phyloP scores from a whole-genome alignment of 2,329 filamentous ascomycete genomes.

The Fusarium chaquense region DNA sequence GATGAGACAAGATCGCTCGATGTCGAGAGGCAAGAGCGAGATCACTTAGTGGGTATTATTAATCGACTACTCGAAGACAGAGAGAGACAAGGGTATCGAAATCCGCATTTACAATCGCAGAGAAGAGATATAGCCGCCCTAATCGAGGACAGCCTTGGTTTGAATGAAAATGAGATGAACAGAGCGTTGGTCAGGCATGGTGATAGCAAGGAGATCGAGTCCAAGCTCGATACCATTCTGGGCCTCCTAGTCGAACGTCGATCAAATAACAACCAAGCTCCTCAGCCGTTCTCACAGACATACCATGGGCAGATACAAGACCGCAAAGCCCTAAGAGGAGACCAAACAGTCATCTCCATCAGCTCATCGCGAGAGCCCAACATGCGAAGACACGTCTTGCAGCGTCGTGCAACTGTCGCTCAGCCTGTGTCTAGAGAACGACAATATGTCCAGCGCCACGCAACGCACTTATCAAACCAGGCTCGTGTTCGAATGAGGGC shows the following conservation, averaged over 20 bases:
- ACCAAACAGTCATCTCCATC: neutral
- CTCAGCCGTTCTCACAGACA: fast-evolving
- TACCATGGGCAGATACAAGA: neutral
- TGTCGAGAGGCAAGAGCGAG: constrained; percentile 12
- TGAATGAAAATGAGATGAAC: neutral
- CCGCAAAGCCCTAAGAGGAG: neutral
- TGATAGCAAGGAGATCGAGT: neutral
- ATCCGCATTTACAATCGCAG: neutral
- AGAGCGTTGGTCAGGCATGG: neutral
- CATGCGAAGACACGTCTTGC: neutral
- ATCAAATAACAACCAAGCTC: neutral
- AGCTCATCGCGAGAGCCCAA: neutral
- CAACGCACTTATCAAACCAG: constrained; percentile 3
- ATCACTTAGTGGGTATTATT: constrained; percentile 9
- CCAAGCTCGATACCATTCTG: constrained; percentile 10
- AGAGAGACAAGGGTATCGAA: neutral
- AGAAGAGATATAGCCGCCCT: neutral
- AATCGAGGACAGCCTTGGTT: neutral
- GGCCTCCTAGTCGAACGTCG: neutral
- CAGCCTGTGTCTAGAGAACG: neutral
- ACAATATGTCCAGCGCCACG: neutral
- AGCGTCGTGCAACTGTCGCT: neutral
- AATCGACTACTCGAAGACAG: constrained; percentile 8
- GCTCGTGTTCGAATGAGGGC: neutral
- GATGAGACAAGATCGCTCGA: constrained; percentile 8